Evolutionary conservation across 1,139 yeast genomes (phyloP), one percentile per base, ranked within the genome.

Genomic region (Meyerozyma smithsonii): DNA sequence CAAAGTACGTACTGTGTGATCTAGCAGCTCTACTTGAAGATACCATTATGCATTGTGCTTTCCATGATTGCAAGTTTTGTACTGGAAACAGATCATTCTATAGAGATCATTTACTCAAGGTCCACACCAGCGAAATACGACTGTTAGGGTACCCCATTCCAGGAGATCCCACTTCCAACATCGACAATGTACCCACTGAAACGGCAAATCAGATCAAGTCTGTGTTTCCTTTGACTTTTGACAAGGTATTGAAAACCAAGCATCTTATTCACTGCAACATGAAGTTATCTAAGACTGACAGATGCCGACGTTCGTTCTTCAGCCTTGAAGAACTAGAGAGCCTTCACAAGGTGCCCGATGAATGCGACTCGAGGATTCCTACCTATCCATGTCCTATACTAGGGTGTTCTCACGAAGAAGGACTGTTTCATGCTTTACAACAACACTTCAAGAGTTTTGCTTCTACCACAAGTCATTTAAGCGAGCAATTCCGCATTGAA

Each of bases 121-220:
- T 36, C 8, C 75, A 69, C 42, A 25, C 51, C 2, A 32, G 42
- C 1, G 59, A 54, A 36, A 51, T 69, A 21, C 39, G 42, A 4
- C 36, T 42, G 3, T 45, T 66, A 10, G 74, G 74, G 1, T 69
- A 68, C 44, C 73, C 74, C 0, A 51, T 66, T 0, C 15, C 11
- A 14, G 4, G 17, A 3, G 30, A 26, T 3, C 8, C 18, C 4
- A 10, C 2, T n/a, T 8, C 30, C 10, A 15, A 8, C 11, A 15
- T 12, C 4, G 15, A 4, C 2, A 6, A n/a, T 4, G 8, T 26
- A n/a, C 12, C 30, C 12, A 4, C 17, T 14, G 34, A 30, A 16
- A 17, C 34, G 7, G 5, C 11, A 10, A 14, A 30, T 16, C 10
- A 30, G 2, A 17, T 30, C 12, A 17, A 11, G 14, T 4, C 4